Base-by-base conservation (phyloP, 352 stramenopile genomes). In the Aphanomyces astaci region DNA sequence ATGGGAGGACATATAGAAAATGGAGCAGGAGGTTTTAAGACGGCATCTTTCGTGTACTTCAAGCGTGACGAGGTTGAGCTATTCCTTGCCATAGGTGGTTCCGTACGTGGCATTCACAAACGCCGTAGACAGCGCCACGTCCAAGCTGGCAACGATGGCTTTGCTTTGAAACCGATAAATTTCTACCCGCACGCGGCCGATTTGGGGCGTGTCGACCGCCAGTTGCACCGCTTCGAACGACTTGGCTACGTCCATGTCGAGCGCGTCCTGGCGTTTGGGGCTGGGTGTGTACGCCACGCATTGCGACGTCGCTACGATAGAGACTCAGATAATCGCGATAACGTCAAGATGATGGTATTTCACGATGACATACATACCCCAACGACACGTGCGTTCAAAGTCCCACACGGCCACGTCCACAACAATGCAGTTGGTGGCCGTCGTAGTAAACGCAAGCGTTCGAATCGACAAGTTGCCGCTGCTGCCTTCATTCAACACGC, bases 361-460 rank as follows among this genome's bases (percentile, higher is more conserved):
- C 48, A 55, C 10, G n/a, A 30, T 55, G 27, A 25, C n/a, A 55
- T n/a, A 60, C n/a, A 10, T 60, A 68, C 62, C 43, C 39, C 28
- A 51, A 36, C 62, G 62, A 5, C 45, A 27, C n/a, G 51, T 32
- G 19, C 55, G 49, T 11, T 57, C 62, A 32, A 62, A 62, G 32
- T 68, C 62, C 62, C 62, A 68, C 30, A 68, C n/a, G 11, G 62
- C 62, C 27, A 68, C 15, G 32, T 68, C 62, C 15, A 68, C 39
- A 10, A 68, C 7, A 19, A 68, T 28, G 15, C 43, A 60, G 11
- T 51, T 27, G n/a, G 62, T 68, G 9, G 30, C 51, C 3, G 17
- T 40, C 4, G 39, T 68, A 5, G 39, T 45, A 59, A 68, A 68
- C 24, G 62, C 62, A 19, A 45, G 39, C 19, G 62, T 68, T 2